Base-by-base conservation (phyloP, 108 stramenopile genomes). In the Pseudonitzschia pungens region DNA sequence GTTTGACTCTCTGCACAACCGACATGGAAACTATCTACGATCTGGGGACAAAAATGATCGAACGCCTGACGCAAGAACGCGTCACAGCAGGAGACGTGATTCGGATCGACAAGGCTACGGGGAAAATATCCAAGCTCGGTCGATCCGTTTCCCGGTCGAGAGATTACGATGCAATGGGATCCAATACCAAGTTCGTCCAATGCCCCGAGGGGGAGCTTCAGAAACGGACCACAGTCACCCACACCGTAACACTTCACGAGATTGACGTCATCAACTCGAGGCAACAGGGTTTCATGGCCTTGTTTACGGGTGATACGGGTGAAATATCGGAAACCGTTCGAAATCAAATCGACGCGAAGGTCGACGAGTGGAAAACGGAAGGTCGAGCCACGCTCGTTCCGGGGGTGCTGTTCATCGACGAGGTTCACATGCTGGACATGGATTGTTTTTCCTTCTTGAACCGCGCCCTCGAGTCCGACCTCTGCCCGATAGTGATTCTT, bases 21-120 rank as follows among this genome's bases (percentile, higher is more conserved):
- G 99, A 99, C 73, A 99, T 99, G 98, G 99, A 99, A 85, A 99
- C 98, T 18, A 97, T 99, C 18, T 99, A 99, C 74, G 99, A 99
- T 81, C 91, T 99, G 40, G 99, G 99, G 21, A 84, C 92, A n/a
- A 98, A 99, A 87, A 99, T 99, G 99, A 99, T 99, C 84, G 99
- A 99, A 58, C 89, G 93, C 21, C 71, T 99, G 40, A 89, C 91
- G 44, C 96, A 97, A 78, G 97, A 99, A 79, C 96, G 97, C 79
- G 86, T 99, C 5, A 83, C 94, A 21, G 98, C 99, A 6, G 99
- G 99, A 28, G 99, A 99, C 84, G 97, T 99, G 63, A 98, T 99
- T 83, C 96, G 96, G 0, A 99, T 99, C 72, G 99, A 99, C 83
- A 98, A 99, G 88, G 99, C 95, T 10, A 89, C 90, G 15, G 98